Base-by-base conservation (phyloP, 2,329 filamentous ascomycete genomes). In the Polytolypa hystricis region DNA sequence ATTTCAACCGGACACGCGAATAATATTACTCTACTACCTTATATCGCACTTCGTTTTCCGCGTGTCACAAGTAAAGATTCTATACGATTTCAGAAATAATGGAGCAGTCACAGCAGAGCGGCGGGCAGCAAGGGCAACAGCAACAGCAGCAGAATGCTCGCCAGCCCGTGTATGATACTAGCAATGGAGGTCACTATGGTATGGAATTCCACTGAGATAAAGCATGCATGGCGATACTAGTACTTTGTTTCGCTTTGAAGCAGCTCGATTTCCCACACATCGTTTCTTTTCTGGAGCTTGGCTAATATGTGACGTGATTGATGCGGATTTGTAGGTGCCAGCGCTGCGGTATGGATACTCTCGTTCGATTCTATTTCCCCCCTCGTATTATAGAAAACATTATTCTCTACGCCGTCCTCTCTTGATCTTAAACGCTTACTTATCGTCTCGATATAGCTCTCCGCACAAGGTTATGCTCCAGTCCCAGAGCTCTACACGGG, bases 401-500 rank as follows among this genome's bases (percentile, higher is more conserved):
- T 37, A 18, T 31, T 40, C 37, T 30, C 33, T 33, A 16, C 20
- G 35, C 9, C 29, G 28, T 12, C 26, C 17, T 26, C 31, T 12
- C n/a, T 25, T 16, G 17, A 19, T 25, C 37, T 37, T 10, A 16
- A 30, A 16, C 15, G 12, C 15, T 27, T 23, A 14, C 30, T 23
- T 21, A 33, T 25, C 28, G 30, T 32, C 23, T 51, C 47, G 50
- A 49, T 67, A 54, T 60, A 91, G 83, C 80, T 95, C 49, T 84
- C 87, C 33, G 77, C 80, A 30, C 80, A 85, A 64, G 86, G 86
- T 39, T 91, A 84, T 60, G 84, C 85, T 31, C 86, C 87, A n/a
- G 80, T 77, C 43, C 70, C 85, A 30, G 87, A 95, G 60, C 75
- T 94, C 39, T 96, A 95, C 63, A 89, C 84, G 1, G 87, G 87